phyloP scores from a whole-genome alignment of 2,329 filamentous ascomycete genomes.

The Fusarium protoensiforme region DNA sequence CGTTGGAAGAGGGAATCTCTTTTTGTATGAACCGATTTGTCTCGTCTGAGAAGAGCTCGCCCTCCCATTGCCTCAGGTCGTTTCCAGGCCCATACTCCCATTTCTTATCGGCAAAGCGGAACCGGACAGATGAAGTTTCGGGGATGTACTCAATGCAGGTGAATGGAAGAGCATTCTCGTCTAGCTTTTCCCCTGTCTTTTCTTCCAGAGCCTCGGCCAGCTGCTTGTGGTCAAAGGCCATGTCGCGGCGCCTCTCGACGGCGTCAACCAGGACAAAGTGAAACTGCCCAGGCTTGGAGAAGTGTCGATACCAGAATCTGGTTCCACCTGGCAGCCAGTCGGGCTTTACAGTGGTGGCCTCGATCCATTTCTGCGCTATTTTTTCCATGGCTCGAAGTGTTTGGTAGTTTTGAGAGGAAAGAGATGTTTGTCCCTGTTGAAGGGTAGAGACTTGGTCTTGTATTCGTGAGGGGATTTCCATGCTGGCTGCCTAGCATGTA shows the following conservation, averaged over 20 bases:
- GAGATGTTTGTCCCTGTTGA: background rate
- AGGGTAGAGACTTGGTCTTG: background rate
- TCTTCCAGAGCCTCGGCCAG: slow-evolving; percentile 30
- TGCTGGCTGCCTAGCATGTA: background rate
- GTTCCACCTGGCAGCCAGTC: slow-evolving; percentile 36
- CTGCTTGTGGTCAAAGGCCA: slow-evolving; percentile 38
- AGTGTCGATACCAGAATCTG: slow-evolving; percentile 42
- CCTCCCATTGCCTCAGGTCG: slow-evolving; percentile 32
- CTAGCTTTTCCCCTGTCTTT: slow-evolving; percentile 10
- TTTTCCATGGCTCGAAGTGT: background rate
- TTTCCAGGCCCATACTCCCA: slow-evolving; percentile 34
- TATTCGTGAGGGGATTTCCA: background rate
- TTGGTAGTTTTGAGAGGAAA: background rate
- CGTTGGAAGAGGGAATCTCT: slow-evolving; percentile 35
- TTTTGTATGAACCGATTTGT: slow-evolving; percentile 13
- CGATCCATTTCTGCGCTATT: slow-evolving; percentile 7
- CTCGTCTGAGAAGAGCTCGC: slow-evolving; percentile 10
- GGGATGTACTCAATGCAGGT: slow-evolving; percentile 34
- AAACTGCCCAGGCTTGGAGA: slow-evolving; percentile 9
- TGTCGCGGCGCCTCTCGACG: slow-evolving; percentile 4
- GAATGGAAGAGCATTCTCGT: slow-evolving; percentile 32
- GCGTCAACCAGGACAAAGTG: slow-evolving; percentile 39
- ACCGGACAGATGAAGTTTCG: slow-evolving; percentile 25
- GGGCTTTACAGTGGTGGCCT: slow-evolving; percentile 29
- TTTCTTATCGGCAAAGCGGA: slow-evolving; percentile 26